Evolutionary conservation across 2,329 filamentous ascomycete genomes (phyloP), one percentile per base, ranked within the genome.

Genomic region (Clarireedia paspali): DNA sequence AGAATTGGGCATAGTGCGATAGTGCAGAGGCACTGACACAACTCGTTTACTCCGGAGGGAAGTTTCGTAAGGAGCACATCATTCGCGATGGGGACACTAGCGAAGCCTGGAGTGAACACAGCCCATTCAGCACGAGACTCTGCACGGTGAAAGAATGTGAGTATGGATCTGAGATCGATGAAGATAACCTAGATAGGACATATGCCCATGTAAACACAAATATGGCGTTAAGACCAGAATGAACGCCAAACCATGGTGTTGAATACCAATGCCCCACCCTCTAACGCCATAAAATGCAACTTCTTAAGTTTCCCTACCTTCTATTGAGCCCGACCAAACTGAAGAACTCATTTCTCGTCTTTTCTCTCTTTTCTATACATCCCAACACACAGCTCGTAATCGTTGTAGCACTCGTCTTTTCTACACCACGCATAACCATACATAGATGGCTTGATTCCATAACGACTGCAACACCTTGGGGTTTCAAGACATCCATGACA

Each of bases 341-440:
- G 68, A 99, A 74, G 68, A 99, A 99, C 73, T 99, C 94, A 70
- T 96, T 95, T 65, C 94, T 80, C 10, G 92, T 96, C 79, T 96
- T 96, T 59, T 90, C 89, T 65, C 89, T 90, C 59, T 85, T 86
- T 68, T 96, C 86, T 78, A 99, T 95, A 67, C 91, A 91, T 40
- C 94, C 94, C n/a, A 97, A 81, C 74, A 99, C 95, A 70, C 92
- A 97, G 75, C 91, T 96, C 17, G 94, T 99, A 39, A 95, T 94
- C 6, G 94, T 97, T 17, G 82, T 87, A 50, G 88, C 85, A 42
- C 80, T 82, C 0, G 90, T 91, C 78, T 99, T 96, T 70, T 96
- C 83, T 9, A 99, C 92, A n/a, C 94, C 94, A 47, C 94, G 84
- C 91, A 96, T 97, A 15, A 96, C 91, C 92, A 97, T 99, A 77